Evolutionary conservation across 441 rosid species (phyloP).

Genomic region (Daphne laureola): DNA sequence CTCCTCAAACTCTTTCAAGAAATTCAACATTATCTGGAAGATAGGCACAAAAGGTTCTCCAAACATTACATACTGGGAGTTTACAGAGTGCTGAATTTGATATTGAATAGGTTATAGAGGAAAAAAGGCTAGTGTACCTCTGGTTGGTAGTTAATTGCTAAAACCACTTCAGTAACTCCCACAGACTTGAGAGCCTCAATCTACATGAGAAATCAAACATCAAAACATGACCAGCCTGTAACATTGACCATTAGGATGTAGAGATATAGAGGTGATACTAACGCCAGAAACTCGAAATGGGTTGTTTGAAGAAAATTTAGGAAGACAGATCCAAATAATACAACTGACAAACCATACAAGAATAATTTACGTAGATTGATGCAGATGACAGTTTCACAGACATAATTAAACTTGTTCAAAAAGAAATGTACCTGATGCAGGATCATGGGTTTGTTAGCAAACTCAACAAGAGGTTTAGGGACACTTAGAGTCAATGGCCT

Average conservation of each 20-base stretch:
- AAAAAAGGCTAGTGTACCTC: conserved; percentile 38
- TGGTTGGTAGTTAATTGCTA: conserved; percentile 96
- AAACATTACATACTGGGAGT: neutral
- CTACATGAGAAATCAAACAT: conserved; percentile 28
- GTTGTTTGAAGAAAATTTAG: neutral
- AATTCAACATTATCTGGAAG: conserved; percentile 85
- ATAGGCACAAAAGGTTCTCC: conserved; percentile 11
- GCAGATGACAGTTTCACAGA: neutral
- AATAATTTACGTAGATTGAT: neutral
- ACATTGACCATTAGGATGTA: neutral
- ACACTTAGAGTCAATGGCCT: conserved; percentile 94
- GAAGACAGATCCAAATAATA: neutral
- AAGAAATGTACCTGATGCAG: conserved; percentile 69
- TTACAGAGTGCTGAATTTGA: neutral
- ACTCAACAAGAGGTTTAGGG: conserved; percentile 96
- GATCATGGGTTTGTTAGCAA: conserved; percentile 97
- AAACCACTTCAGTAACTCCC: conserved; percentile 91
- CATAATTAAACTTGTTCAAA: neutral
- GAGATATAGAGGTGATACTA: too few relatives aligned
- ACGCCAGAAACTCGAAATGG: neutral
- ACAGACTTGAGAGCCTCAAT: conserved; percentile 90
- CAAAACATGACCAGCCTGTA: conserved; percentile 9
- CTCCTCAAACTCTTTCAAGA: conserved; percentile 82
- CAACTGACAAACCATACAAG: neutral
- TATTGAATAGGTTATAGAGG: neutral